Evolutionary conservation across 371 early-diverging fungal genomes (phyloP).

Genomic region (Zancudomyces culisetae): DNA sequence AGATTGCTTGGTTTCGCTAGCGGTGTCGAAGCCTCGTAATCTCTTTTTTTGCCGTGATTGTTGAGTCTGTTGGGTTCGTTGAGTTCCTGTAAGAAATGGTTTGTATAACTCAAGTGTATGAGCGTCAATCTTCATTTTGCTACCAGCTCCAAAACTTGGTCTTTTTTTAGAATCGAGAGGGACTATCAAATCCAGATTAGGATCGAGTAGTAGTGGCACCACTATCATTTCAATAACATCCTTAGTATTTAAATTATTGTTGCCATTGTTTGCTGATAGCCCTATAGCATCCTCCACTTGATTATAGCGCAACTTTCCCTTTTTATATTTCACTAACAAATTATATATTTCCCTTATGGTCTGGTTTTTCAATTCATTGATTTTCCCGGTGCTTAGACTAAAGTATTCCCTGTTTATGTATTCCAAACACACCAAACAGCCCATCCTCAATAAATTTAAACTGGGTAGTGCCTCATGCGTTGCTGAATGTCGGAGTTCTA

Average conservation of each 20-base stretch:
- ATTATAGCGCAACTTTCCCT: background rate
- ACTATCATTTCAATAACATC: background rate
- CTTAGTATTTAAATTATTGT: background rate
- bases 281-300: background rate
- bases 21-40: too few species aligned
- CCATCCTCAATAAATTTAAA: slow-evolving; percentile 25
- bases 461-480: slow-evolving; percentile 36
- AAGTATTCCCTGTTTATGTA: slow-evolving; percentile 34
- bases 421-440: slow-evolving; percentile 26
- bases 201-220: background rate
- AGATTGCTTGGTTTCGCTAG: too few species aligned
- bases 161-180: background rate
- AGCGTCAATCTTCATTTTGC: background rate
- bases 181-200: background rate
- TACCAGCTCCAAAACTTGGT: background rate
- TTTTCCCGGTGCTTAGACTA: slow-evolving; percentile 5
- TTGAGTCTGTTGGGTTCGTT: too few species aligned
- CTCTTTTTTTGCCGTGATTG: too few species aligned
- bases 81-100: background rate
- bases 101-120: background rate
- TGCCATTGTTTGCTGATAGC: background rate
- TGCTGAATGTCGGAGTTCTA: slow-evolving; percentile 35
- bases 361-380: slow-evolving; percentile 5
- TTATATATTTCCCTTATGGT: slow-evolving; percentile 10
- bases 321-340: slow-evolving; percentile 4